Evolutionary conservation across 495 filamentous ascomycete genomes (phyloP).

Genomic region (Penicillium pancosmium): DNA sequence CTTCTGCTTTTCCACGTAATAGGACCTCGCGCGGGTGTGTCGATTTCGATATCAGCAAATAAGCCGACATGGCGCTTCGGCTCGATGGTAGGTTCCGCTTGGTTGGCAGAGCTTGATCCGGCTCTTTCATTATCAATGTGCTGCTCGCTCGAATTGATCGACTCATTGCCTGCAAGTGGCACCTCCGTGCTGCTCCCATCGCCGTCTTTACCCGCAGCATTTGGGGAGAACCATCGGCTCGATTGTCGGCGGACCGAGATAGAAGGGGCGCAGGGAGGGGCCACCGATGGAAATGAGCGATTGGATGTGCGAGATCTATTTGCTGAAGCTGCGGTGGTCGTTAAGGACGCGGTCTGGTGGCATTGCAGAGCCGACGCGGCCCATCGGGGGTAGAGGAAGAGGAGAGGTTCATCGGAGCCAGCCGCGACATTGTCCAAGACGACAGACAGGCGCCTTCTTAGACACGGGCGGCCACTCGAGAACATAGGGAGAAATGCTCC

Average conservation of each 20-base stretch:
- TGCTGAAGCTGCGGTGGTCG: conserved; percentile 7
- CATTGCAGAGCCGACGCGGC: conserved; percentile 32
- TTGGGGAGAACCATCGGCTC: conserved; percentile 34
- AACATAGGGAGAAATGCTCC: conserved; percentile 38
- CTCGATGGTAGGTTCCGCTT: background rate
- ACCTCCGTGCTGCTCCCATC: background rate
- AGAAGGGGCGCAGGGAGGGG: conserved; percentile 4
- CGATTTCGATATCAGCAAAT: background rate
- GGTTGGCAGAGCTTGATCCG: background rate
- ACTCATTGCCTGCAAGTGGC: background rate
- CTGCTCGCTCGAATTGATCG: background rate
- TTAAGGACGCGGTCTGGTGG: conserved; percentile 27
- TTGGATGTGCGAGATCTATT: conserved; percentile 1
- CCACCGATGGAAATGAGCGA: conserved; percentile 1
- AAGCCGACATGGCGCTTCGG: background rate
- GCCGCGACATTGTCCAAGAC: conserved; percentile 41
- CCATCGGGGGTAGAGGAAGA: conserved; percentile 53
- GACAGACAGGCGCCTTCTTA: conserved; percentile 44
- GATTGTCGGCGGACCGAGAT: conserved; percentile 24
- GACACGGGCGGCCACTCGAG: conserved; percentile 43
- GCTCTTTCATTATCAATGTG: background rate
- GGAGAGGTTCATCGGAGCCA: conserved; percentile 44
- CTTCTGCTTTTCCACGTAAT: conserved; percentile 3
- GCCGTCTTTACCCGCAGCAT: conserved; percentile 4
- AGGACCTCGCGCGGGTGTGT: background rate